These are phyloP conservation scores for Microsporum canis DNA, from an alignment of 2,329 filamentous ascomycete species.

Conservation along the genomic window DNA sequence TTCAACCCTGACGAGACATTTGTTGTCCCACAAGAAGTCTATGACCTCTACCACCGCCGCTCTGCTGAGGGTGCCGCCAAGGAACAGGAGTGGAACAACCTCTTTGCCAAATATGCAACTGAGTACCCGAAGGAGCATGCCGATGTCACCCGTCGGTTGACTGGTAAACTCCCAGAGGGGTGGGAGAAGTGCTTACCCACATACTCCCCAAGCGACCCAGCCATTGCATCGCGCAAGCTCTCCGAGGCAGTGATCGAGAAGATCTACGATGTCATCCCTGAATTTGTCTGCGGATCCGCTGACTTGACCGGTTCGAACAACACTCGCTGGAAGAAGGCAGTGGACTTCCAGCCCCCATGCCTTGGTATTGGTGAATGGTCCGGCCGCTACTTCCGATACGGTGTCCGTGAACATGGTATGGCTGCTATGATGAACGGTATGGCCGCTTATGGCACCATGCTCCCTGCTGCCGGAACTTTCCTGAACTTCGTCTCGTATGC, in stretches of 20 bases:
- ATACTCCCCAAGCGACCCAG: slow-evolving; percentile 75
- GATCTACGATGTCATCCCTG: slow-evolving; percentile 70
- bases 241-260: slow-evolving; percentile 88
- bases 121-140: slow-evolving; percentile 67
- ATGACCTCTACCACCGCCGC: slow-evolving; percentile 80
- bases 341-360: slow-evolving; percentile 90
- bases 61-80: slow-evolving; percentile 73
- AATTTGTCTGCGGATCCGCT: slow-evolving; percentile 89
- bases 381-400: slow-evolving; percentile 64
- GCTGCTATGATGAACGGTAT: slow-evolving; percentile 57
- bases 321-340: slow-evolving; percentile 92
- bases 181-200: slow-evolving; percentile 91
- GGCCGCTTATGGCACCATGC: slow-evolving; percentile 84
- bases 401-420: slow-evolving; percentile 44
- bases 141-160: slow-evolving; percentile 71
- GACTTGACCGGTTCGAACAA: slow-evolving; percentile 98
- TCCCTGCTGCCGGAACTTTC: slow-evolving; percentile 93
- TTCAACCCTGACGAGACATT: slow-evolving; percentile 94
- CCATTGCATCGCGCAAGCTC: slow-evolving; percentile 87
- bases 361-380: slow-evolving; percentile 77
- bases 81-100: slow-evolving; percentile 91
- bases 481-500: slow-evolving; percentile 99
- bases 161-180: slow-evolving; percentile 77
- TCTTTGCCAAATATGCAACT: slow-evolving; percentile 74
- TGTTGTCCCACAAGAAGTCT: slow-evolving; percentile 85